Evolutionary conservation across 768 basidiomycete species (phyloP), one percentile per base, ranked within the genome.

Genomic region (Suillus bovinus): DNA sequence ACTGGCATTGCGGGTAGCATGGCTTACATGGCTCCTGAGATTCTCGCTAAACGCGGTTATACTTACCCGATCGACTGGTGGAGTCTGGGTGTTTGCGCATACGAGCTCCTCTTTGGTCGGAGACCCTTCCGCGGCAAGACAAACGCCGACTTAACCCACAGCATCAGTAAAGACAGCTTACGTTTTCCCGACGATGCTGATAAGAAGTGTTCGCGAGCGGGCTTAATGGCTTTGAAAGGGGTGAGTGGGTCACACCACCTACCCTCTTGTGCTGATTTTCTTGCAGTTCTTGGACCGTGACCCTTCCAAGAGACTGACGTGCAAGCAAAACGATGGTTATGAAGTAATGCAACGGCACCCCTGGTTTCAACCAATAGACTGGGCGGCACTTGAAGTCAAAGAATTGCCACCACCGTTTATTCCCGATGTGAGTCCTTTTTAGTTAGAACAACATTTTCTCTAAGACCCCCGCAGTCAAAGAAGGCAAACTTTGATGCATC

Each of bases 401-500:
- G 80, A 84, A 63, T 81, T 86, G 58, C 81, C 77, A 0, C 87
- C 96, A 36, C 93, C 94, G 0, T 98, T 98, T 70, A 83, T 91
- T 61, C 96, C 96, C 41, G 96, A 99, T 66, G 90, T 90, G 72
- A 34, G 64, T 68, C 61, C 53, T 33, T 53, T 63, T n/a, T 52
- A 57, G 50, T 33, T 50, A 63, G 47, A 52, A 17, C 17, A 9
- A 0, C 6, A 55, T 38, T 3, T 38, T 31, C 38, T 31, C 36
- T 39, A 52, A 57, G 16, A 34, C n/a, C n/a, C 58, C 14, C 53
- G 14, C 70, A 99, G 96, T 88, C 89, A n/a, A 99, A 98, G 80
- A 97, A 97, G 77, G 94, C 96, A 34, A 98, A 99, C 75, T 99
- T 99, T 72, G 96, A 99, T 72, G 96, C 96, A 31, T 98, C 96